Evolutionary conservation across 2,329 filamentous ascomycete genomes (phyloP), one percentile per base, ranked within the genome.

Genomic region (Leptographium radiaticola): DNA sequence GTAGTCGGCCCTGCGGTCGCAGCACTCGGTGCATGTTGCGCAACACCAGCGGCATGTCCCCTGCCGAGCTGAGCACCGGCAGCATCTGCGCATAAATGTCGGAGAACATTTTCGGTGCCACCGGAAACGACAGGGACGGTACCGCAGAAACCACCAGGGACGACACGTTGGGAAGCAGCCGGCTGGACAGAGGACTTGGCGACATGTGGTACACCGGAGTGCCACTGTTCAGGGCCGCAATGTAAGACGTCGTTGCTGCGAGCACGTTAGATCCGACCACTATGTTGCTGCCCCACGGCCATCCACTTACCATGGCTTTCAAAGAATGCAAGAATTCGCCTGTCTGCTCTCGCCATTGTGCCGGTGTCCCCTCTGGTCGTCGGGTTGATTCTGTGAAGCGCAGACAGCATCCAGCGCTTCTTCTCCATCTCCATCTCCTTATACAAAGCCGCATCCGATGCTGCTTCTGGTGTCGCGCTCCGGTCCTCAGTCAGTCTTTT

Each of bases 1-100:
- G 75, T 13, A 86, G 64, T 20, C 71, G 68, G 1, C 83, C 81
- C 0, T 74, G 73, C 0, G 74, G 71, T 4, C 71, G 68, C 3
- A 87, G 71, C 36, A 76, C 74, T 30, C 74, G 74, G 61, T 78
- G 70, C 58, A 83, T 76, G 56, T 77, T 76, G 52, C 70, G 70
- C 16, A 86, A 71, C 1, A 84, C 65, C 2, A 66, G 64, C 0
- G 78, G 77, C 0, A 87, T 73, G 13, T 81, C 77, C 0, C 75
- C 68, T 0, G 77, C 76, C 1, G 79, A 69, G 36, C 83, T 73
- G 2, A 80, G 61, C 0, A 78, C 74, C 1, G 81, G 77, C 31
- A 86, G 71, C 0, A 71, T 71, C 20, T 83, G 68, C 0, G 76
- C 75, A 44, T 77, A 74, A 4, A 77, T 75, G 0, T 70, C 65